phyloP scores from a whole-genome alignment of 257 asterid species.

The Rehmannia glutinosa region DNA sequence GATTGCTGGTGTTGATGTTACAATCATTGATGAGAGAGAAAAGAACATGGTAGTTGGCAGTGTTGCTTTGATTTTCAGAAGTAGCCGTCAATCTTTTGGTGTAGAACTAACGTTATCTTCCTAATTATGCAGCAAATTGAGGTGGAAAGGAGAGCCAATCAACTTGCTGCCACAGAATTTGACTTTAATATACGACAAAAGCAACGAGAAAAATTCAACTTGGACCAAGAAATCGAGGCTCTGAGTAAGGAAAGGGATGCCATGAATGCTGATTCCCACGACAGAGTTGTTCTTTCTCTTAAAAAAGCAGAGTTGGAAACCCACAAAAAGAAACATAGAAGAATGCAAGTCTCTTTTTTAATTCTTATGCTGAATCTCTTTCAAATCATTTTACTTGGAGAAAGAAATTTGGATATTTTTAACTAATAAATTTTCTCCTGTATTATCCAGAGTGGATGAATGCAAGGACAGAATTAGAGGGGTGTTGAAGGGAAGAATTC shows the following conservation, averaged over 20 bases:
- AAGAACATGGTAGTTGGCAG: conserved; percentile 51
- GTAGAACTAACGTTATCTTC: conserved; percentile 20
- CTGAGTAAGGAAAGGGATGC: conserved; percentile 60
- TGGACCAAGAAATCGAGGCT: conserved; percentile 57
- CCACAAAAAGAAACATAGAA: conserved; percentile 66
- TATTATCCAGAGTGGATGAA: conserved; percentile 69
- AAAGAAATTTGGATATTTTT: background rate
- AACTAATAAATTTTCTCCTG: conserved; percentile 10
- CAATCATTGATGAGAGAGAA: conserved; percentile 74
- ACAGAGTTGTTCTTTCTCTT: conserved; percentile 67
- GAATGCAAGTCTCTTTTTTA: conserved; percentile 40
- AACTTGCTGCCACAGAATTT: conserved; percentile 56
- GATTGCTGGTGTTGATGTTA: conserved; percentile 52
- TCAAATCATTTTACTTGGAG: background rate
- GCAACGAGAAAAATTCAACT: conserved; percentile 45
- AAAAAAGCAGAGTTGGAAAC: conserved; percentile 77
- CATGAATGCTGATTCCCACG: conserved; percentile 76
- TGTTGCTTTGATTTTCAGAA: conserved; percentile 14
- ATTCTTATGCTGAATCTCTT: conserved; percentile 14
- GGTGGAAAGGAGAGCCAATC: conserved; percentile 61
- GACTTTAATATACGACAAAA: conserved; percentile 38
- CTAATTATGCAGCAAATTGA: conserved; percentile 53
- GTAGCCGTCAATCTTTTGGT: conserved; percentile 11
- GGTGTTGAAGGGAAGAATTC: conserved; percentile 92
- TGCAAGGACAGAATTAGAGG: conserved; percentile 71